Evolutionary conservation across 305 asterid species (phyloP), one percentile per base, ranked within the genome.

Genomic region (Andrographis paniculata): DNA sequence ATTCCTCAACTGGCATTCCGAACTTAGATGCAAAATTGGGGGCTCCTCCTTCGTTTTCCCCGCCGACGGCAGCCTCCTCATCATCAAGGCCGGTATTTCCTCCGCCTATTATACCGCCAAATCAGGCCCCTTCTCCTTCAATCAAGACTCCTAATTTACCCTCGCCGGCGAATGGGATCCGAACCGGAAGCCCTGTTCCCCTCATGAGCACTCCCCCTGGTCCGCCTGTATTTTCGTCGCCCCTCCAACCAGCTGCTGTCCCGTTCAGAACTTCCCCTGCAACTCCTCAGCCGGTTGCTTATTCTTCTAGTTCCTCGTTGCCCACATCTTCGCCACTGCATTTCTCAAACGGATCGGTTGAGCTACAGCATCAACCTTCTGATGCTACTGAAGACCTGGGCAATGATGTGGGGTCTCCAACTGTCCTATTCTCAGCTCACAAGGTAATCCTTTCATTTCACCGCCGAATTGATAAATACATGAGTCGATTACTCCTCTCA

Each of bases 251-350:
- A 30, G 94, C 96, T 61, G 93, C 96, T 6, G 96, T 86, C 33
- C 98, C 98, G 14, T 86, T 85, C 61, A 75, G 95, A 53, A 82
- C 96, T 53, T 89, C 98, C 57, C 96, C 98, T 22, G 84, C 86
- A 21, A 72, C 88, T 58, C 96, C 98, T 55, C 98, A 89, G 78
- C 95, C 95, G 20, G 61, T 73, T 50, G 95, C 84, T 53, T 80
- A 72, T 59, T 80, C 96, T 22, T 79, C 87, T 21, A 60, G 68
- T 55, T 77, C 94, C 23, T 79, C 94, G 14, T 64, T 85, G 40
- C 95, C 95, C 40, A 78, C 91, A 4, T 79, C 95, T 37, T 80
- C 97, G 7, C 70, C 96, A 30, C 71, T 79, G 23, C 67, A 61
- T 21, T 76, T 70, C 56, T 76, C 93, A 9, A 78, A 82, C 67